phyloP scores from a whole-genome alignment of 306 rosid genomes.

The Bauhinia variegata region DNA sequence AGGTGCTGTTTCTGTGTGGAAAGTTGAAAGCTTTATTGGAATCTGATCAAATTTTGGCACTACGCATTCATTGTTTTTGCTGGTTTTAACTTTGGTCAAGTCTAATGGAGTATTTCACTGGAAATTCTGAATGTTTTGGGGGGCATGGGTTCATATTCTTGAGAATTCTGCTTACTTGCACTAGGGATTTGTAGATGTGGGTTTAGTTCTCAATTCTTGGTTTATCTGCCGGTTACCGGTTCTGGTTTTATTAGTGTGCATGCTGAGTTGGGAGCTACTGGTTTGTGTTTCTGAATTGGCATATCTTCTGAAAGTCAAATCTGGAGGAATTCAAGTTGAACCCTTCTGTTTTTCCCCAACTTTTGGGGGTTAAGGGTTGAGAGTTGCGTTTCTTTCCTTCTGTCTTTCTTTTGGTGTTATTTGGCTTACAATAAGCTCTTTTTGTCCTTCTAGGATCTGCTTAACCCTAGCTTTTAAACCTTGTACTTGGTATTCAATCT shows the following conservation, averaged over 20 bases:
- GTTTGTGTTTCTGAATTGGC: conserved; percentile 29
- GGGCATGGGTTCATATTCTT: conserved; percentile 34
- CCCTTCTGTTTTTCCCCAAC: conserved; percentile 37
- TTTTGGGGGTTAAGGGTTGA: conserved; percentile 29
- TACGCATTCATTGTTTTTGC: conserved; percentile 36
- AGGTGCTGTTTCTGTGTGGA: conserved; percentile 42
- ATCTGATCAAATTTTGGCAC: conserved; percentile 44
- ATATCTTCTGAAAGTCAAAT: conserved; percentile 9
- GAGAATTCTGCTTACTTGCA: conserved; percentile 11
- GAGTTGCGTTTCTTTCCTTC: conserved; percentile 15
- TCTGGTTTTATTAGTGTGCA: not conserved
- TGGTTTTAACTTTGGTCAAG: conserved; percentile 24
- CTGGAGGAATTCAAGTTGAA: conserved; percentile 36
- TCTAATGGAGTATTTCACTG: conserved; percentile 18
- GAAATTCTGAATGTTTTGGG: no score
- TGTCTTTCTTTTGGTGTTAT: conserved; percentile 8
- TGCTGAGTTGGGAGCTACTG: conserved; percentile 23
- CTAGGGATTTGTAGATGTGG: conserved; percentile 2
- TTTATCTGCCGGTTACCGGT: conserved; percentile 4
- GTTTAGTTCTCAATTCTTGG: conserved; percentile 32
- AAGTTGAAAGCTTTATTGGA: conserved; percentile 64
- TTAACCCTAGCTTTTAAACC: conserved; percentile 16
- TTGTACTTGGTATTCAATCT: conserved; percentile 16
- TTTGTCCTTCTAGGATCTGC: conserved; percentile 35
- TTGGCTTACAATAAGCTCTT: conserved; percentile 11